These are phyloP conservation scores for Leccinellum albellum DNA, from an alignment of 768 basidiomycete genomes.

Conservation along the genomic window DNA sequence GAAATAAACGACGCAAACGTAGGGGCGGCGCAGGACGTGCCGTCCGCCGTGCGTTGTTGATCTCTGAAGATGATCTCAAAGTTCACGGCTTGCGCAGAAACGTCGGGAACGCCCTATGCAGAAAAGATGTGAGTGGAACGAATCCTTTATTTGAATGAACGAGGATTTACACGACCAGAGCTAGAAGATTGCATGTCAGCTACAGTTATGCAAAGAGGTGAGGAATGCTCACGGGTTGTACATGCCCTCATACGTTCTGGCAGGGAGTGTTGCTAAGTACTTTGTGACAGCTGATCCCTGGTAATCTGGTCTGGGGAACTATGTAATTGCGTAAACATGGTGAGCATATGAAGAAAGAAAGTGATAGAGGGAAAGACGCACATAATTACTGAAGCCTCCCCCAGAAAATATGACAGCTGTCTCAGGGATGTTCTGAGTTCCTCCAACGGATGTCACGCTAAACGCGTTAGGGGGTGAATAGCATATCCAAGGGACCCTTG, in stretches of 20 bases:
- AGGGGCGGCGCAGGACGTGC: constrained; percentile 55
- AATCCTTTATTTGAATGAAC: not conserved
- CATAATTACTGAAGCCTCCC: constrained; percentile 71
- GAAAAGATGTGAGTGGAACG: not conserved
- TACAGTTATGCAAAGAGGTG: not conserved
- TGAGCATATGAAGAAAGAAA: constrained; percentile 12
- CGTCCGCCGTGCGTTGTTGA: constrained; percentile 38
- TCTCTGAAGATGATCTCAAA: constrained; percentile 50
- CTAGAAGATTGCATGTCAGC: not conserved
- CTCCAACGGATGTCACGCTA: constrained; percentile 73
- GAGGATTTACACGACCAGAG: constrained; percentile 38
- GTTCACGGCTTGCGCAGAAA: constrained; percentile 52
- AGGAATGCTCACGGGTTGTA: constrained; percentile 49
- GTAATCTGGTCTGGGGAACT: constrained; percentile 55
- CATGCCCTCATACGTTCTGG: constrained; percentile 44
- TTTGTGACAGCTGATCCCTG: constrained; percentile 43
- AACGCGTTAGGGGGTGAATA: not conserved
- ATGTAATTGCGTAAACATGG: not conserved
- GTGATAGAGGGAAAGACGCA: constrained; percentile 25
- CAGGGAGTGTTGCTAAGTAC: constrained; percentile 36
- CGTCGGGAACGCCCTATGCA: constrained; percentile 55
- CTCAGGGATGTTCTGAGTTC: constrained; percentile 58
- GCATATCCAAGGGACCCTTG: not conserved
- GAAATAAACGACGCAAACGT: constrained; percentile 32
- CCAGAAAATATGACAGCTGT: constrained; percentile 59